Evolutionary conservation across 2,329 filamentous ascomycete genomes (phyloP), one percentile per base, ranked within the genome.

Genomic region (Alternaria alternata): DNA sequence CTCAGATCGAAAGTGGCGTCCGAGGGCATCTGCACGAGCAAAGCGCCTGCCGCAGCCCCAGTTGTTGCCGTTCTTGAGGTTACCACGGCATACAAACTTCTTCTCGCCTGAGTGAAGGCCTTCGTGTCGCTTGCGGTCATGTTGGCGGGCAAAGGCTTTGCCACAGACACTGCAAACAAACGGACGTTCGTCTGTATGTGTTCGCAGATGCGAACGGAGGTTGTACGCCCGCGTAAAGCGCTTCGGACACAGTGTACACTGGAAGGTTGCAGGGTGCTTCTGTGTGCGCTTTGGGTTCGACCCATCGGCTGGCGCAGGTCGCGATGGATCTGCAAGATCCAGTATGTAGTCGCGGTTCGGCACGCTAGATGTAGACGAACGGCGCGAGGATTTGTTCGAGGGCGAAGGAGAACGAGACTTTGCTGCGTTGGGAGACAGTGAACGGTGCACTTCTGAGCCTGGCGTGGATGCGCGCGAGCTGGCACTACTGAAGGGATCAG

Each of bases 91-190:
- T 7, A 98, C 92, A 76, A 98, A 99, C 75, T 97, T 98, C 87
- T 98, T 99, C 81, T 99, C 95, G 42, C 95, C 95, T 0, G 92
- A 96, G 75, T 99, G 95, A 42, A 99, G 83, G 39, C 94, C 94
- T 81, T 99, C 95, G 79, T 99, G 95, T 39, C 95, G 90, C 80
- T 99, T 99, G 46, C 95, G 90, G 77, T 99, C 95, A 75, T 99
- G 95, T 75, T 99, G 95, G 26, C 95, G 90, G 6, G 95, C 95
- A 80, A 99, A 99, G 0, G 95, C 95, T 79, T 99, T 99, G 53
- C 93, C 92, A 70, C 95, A 99, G 8, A 98, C 93, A 0, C 92
- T 97, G 75, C 95, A 99, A 3, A 98, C 94, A 73, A 98, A 99
- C 0, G 95, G 95, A 48, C 95, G 88, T 82, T 99, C 95, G 73